Evolutionary conservation across 257 asterid species (phyloP).

Genomic region (Handroanthus guayacan): DNA sequence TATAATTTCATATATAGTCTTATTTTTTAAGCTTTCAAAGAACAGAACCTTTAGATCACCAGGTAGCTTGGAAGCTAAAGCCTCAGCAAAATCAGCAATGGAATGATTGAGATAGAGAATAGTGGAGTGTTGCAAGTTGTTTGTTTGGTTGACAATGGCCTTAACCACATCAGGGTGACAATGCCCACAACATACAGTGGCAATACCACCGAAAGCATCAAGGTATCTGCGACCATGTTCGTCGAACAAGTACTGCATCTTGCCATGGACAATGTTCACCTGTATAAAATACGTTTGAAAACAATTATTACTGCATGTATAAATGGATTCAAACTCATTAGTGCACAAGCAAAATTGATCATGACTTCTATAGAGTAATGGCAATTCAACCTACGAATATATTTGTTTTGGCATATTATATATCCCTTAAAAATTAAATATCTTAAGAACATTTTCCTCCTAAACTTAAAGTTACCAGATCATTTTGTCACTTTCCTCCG

Average conservation of each 20-base stretch:
- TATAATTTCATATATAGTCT: background rate
- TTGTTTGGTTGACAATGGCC: slow-evolving; percentile 65
- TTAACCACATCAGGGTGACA: slow-evolving; percentile 82
- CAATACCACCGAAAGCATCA: slow-evolving; percentile 79
- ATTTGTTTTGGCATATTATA: too few species aligned
- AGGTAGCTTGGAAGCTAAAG: slow-evolving; percentile 72
- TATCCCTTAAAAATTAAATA: too few species aligned
- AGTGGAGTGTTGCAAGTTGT: slow-evolving; percentile 68
- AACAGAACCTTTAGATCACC: slow-evolving; percentile 68
- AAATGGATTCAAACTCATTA: background rate
- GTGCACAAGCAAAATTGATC: background rate
- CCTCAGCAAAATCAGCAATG: slow-evolving; percentile 78
- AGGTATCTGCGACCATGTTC: slow-evolving; percentile 70
- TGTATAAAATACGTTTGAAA: slow-evolving; percentile 28
- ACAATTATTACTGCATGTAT: background rate
- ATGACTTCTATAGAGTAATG: too few species aligned
- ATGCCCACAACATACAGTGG: slow-evolving; percentile 81
- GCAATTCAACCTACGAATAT: too few species aligned
- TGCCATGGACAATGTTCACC: slow-evolving; percentile 77
- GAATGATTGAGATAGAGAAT: slow-evolving; percentile 68
- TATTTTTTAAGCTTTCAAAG: background rate
- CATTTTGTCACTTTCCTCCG: too few species aligned
- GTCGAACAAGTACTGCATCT: slow-evolving; percentile 79
- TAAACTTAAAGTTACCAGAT: too few species aligned
- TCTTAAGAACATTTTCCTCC: too few species aligned